A percentile compares a stretch with the other conserved stretches of the same genome.
phyloP scores from a whole-genome alignment of 805 yeast species.

The Grigorovia transvaalensis region DNA sequence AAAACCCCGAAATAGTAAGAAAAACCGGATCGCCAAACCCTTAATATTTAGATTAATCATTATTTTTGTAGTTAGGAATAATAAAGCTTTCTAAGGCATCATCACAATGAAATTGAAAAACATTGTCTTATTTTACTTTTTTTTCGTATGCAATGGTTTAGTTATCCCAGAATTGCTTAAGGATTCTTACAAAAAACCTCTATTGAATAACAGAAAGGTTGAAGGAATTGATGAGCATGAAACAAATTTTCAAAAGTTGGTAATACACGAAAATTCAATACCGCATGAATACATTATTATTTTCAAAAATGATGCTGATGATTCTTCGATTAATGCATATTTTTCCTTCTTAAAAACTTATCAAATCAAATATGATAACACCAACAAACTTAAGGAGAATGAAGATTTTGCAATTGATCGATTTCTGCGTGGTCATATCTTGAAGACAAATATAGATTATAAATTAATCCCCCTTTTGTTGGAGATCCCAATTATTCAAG shows the following conservation, averaged over 20 bases:
- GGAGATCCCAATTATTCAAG: background rate
- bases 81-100: too few species aligned
- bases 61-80: too few species aligned
- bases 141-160: too few species aligned
- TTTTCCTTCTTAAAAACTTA: background rate
- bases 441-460: background rate
- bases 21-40: too few species aligned
- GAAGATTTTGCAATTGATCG: background rate
- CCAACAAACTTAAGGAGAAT: background rate
- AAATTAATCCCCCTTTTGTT: background rate
- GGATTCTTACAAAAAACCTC: background rate
- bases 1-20: too few species aligned
- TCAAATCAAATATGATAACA: background rate
- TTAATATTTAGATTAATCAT: too few species aligned
- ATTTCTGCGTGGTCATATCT: background rate
- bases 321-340: too few species aligned
- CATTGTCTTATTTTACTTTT: too few species aligned
- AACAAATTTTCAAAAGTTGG: background rate
- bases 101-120: too few species aligned
- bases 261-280: background rate
- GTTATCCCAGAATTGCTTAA: background rate
- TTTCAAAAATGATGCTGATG: background rate
- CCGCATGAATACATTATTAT: background rate
- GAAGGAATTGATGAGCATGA: background rate
- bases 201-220: too few species aligned